A percentile compares a stretch with the other conserved stretches of the same genome.
Conservation (phyloP, 1,284 basidiomycete species). For the Rhodotorula sp. region DNA sequence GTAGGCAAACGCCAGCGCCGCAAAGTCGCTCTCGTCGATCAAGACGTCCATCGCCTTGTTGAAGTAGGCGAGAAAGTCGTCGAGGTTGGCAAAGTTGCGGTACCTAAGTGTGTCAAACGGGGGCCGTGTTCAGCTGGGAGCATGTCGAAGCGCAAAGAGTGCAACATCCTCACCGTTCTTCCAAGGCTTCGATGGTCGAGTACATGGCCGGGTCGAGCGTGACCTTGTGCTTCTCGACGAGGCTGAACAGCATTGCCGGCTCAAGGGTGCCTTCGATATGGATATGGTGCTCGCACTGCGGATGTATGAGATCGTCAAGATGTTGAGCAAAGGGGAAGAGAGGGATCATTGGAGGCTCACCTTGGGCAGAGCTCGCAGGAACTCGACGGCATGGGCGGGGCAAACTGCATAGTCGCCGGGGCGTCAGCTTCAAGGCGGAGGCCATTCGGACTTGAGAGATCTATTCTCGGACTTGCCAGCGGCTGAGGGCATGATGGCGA, state of each 20-base stretch:
- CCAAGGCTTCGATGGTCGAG: conserved; percentile 29
- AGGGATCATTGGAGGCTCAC: not conserved
- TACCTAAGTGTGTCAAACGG: conserved; percentile 21
- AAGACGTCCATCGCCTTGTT: conserved; percentile 39
- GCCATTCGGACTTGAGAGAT: too few relatives aligned
- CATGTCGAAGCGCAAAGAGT: not conserved
- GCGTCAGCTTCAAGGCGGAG: not conserved
- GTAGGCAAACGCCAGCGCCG: conserved; percentile 39
- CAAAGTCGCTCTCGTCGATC: conserved; percentile 40
- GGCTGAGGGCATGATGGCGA: too few relatives aligned
- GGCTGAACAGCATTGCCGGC: conserved; percentile 40
- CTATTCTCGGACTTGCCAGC: too few relatives aligned
- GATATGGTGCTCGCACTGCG: conserved; percentile 44
- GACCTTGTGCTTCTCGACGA: conserved; percentile 39
- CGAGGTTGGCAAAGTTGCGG: conserved; percentile 41
- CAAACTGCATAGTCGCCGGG: conserved; percentile 6
- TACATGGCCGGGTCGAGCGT: conserved; percentile 27
- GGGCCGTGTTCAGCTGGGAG: not conserved
- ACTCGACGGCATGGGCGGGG: conserved; percentile 19
- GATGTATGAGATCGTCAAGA: not conserved
- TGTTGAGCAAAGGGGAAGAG: not conserved
- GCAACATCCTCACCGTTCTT: conserved; percentile 20
- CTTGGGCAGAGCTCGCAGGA: conserved; percentile 30
- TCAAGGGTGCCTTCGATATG: conserved; percentile 43
- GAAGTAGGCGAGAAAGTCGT: conserved; percentile 42